A percentile compares a stretch with the other conserved stretches of the same genome.
Evolutionary conservation across 805 yeast species (phyloP).

Genomic region (Zygosaccharomyces bailii): DNA sequence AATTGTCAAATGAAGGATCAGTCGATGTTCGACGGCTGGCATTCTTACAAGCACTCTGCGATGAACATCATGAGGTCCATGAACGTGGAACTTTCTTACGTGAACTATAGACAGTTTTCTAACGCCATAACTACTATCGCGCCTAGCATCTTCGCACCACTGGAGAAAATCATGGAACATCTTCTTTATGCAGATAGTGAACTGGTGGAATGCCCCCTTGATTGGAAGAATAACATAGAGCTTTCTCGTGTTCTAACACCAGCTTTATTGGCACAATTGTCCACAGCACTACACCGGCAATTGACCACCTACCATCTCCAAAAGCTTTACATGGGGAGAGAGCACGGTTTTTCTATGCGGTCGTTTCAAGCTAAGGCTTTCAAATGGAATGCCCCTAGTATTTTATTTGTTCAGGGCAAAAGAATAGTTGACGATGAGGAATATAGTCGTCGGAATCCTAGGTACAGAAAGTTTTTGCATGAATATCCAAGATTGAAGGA

Average conservation of each 20-base stretch:
- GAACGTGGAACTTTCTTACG: slow-evolving; percentile 27
- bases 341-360: slow-evolving; percentile 76
- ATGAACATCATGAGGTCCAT: slow-evolving; percentile 48
- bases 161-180: slow-evolving; percentile 44
- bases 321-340: slow-evolving; percentile 68
- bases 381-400: slow-evolving; percentile 88
- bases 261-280: slow-evolving; percentile 41
- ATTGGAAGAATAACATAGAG: slow-evolving; percentile 9
- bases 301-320: slow-evolving; percentile 47
- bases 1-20: slow-evolving; percentile 31
- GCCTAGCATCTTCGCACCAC: slow-evolving; percentile 45
- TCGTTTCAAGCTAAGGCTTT: slow-evolving; percentile 79
- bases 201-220: slow-evolving; percentile 15
- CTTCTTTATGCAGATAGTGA: slow-evolving; percentile 37
- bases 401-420: slow-evolving; percentile 66
- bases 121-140: slow-evolving; percentile 33
- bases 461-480: slow-evolving; percentile 50
- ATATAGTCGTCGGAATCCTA: slow-evolving; percentile 28
- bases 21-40: slow-evolving; percentile 38
- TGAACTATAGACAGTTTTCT: slow-evolving; percentile 37
- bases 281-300: slow-evolving; percentile 39
- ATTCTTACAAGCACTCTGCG: slow-evolving; percentile 44
- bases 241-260: slow-evolving; percentile 29
- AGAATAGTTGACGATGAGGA: slow-evolving; percentile 37
- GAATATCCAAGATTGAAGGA: slow-evolving; percentile 45